These are phyloP conservation scores for Paraurostyla sp. DNA, from an alignment of 73 alveolate genomes.

Conservation along the genomic window DNA sequence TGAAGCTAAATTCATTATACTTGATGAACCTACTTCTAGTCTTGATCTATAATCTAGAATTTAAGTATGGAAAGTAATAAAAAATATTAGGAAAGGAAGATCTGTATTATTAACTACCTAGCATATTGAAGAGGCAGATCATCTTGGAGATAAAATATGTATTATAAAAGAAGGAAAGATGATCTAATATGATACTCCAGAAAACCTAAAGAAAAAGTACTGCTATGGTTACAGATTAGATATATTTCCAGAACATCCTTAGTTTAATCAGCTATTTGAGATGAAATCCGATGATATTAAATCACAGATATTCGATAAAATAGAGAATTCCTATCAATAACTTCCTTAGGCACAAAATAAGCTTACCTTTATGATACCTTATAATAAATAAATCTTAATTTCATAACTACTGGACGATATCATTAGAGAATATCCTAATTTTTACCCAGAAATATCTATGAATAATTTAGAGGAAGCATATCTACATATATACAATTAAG, in stretches of 20 bases:
- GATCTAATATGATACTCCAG: slow-evolving; percentile 31
- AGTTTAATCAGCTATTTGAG: not conserved
- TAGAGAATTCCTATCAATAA: not conserved
- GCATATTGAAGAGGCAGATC: slow-evolving; percentile 99
- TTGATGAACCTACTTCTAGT: slow-evolving; percentile 97
- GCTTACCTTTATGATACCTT: slow-evolving; percentile 18
- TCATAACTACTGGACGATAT: not conserved
- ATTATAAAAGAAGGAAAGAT: slow-evolving; percentile 92
- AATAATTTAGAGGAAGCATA: slow-evolving; percentile 47
- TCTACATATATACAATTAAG: slow-evolving; percentile 1
- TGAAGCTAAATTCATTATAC: slow-evolving; percentile 83
- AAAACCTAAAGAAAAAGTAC: not conserved
- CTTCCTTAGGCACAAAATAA: not conserved
- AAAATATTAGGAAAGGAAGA: slow-evolving; percentile 75
- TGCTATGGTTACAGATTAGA: slow-evolving; percentile 33
- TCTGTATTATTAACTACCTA: slow-evolving; percentile 95
- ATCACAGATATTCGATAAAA: not conserved
- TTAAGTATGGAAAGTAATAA: slow-evolving; percentile 81
- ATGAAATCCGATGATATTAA: not conserved
- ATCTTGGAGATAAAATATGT: slow-evolving; percentile 96
- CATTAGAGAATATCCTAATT: not conserved
- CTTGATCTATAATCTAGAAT: slow-evolving; percentile 90
- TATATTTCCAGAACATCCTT: slow-evolving; percentile 8
- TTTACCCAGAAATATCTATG: slow-evolving; percentile 49
- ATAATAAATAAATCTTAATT: not conserved